phyloP scores from a whole-genome alignment of 2,329 filamentous ascomycete species.

The Curvularia sp. region DNA sequence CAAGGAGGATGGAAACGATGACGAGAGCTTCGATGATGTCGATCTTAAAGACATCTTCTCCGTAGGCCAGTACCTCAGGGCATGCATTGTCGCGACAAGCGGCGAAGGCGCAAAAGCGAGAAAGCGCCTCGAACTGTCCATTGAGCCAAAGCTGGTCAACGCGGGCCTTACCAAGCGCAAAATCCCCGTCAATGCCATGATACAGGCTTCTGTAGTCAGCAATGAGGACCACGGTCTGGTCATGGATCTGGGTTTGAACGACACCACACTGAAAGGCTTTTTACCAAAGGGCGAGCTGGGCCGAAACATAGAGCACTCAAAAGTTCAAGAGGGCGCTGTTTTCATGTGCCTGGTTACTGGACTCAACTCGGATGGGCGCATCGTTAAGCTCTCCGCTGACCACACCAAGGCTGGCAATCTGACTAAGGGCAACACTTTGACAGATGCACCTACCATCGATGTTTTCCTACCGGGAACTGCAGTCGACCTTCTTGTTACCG shows the following conservation, averaged over 20 bases:
- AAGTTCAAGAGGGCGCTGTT: conserved; percentile 81
- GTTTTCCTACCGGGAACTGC: conserved; percentile 91
- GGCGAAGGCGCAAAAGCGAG: conserved; percentile 73
- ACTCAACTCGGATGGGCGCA: conserved; percentile 77
- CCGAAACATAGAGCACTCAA: conserved; percentile 66
- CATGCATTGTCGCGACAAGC: conserved; percentile 78
- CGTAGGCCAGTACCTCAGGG: conserved; percentile 86
- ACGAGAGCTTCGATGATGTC: conserved; percentile 62
- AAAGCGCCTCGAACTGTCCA: conserved; percentile 84
- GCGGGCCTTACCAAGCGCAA: conserved; percentile 74
- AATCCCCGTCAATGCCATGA: conserved; percentile 74
- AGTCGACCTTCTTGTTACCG: conserved; percentile 82
- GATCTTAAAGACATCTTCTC: conserved; percentile 78
- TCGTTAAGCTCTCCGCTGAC: conserved; percentile 83
- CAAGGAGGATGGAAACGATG: conserved; percentile 61
- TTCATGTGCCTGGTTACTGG: conserved; percentile 82
- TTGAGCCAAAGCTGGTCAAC: conserved; percentile 82
- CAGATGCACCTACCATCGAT: conserved; percentile 83
- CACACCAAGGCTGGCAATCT: conserved; percentile 71
- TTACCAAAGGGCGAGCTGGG: conserved; percentile 84
- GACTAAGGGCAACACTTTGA: conserved; percentile 69
- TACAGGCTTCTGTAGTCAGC: conserved; percentile 88
- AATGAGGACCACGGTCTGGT: conserved; percentile 96
- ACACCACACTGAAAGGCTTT: conserved; percentile 76
- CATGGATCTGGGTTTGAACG: conserved; percentile 85